These are phyloP conservation scores for Bassia scoparia DNA, from an alignment of 148 eudicot genomes.

Conservation along the genomic window DNA sequence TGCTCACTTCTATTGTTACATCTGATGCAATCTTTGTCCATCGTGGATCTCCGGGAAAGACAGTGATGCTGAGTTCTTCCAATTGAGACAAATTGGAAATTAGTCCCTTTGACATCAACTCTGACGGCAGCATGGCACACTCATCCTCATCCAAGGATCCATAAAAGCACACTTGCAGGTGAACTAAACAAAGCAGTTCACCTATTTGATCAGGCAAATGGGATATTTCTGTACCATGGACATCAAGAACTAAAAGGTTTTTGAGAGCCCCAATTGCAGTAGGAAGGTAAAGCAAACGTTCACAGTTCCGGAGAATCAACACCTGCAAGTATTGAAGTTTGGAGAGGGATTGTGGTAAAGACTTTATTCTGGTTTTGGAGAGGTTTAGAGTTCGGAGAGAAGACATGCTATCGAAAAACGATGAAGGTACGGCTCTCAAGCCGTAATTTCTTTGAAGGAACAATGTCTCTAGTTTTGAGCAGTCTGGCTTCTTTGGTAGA, in stretches of 20 bases:
- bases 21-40: slow-evolving; percentile 14
- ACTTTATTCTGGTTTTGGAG: slow-evolving; percentile 24
- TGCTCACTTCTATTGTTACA: slow-evolving; percentile 20
- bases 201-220: slow-evolving; percentile 24
- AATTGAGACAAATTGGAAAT: slow-evolving; percentile 14
- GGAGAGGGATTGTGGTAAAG: slow-evolving; percentile 24
- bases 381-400: slow-evolving; percentile 23
- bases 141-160: slow-evolving; percentile 23
- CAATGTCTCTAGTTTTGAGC: slow-evolving; percentile 15
- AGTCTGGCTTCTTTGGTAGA: slow-evolving; percentile 22
- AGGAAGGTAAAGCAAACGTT: slow-evolving; percentile 16
- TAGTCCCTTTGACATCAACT: slow-evolving; percentile 12
- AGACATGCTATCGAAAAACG: slow-evolving; percentile 27
- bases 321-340: slow-evolving; percentile 19
- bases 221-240: slow-evolving; percentile 27
- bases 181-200: slow-evolving; percentile 13
- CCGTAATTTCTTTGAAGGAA: slow-evolving; percentile 25
- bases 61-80: slow-evolving; percentile 23
- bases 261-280: slow-evolving; percentile 21
- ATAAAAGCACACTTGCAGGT: slow-evolving; percentile 24
- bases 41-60: slow-evolving; percentile 25
- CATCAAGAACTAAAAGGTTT: slow-evolving; percentile 29
- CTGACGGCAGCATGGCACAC: slow-evolving; percentile 14
- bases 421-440: slow-evolving; percentile 21
- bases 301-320: slow-evolving; percentile 21